Evolutionary conservation across 192 early-diverging fungal genomes (phyloP).

Genomic region (Backusella psychrophila): DNA sequence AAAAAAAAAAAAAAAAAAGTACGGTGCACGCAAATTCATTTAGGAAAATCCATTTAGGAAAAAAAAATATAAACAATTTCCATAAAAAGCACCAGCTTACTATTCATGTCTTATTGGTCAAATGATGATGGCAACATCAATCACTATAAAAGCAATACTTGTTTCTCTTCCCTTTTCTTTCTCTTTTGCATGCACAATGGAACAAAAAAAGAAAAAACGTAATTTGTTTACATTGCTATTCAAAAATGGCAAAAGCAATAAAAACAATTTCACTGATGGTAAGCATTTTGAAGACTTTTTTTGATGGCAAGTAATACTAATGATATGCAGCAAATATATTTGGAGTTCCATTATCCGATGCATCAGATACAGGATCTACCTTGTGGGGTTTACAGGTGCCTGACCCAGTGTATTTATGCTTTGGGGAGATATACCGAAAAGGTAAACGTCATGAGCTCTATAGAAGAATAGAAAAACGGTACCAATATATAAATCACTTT

Average conservation of each 20-base stretch:
- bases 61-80: neutral
- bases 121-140: neutral
- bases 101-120: neutral
- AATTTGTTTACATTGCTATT: slow-evolving; percentile 5
- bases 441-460: slow-evolving; percentile 3
- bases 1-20: too few species aligned
- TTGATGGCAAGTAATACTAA: neutral
- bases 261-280: neutral
- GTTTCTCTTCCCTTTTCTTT: neutral
- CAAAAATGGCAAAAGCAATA: neutral
- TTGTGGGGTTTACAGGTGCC: slow-evolving; percentile 28
- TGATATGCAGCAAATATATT: slow-evolving; percentile 9
- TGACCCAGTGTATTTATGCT: slow-evolving; percentile 30
- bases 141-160: neutral
- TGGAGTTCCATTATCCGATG: slow-evolving; percentile 16
- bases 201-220: neutral
- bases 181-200: neutral
- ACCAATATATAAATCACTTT: neutral
- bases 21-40: too few species aligned
- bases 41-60: too few species aligned
- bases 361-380: slow-evolving; percentile 12
- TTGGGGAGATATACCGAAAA: slow-evolving; percentile 24
- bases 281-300: neutral
- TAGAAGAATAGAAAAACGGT: neutral
- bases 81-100: neutral